Evolutionary conservation across 371 early-diverging fungal genomes (phyloP), one percentile per base, ranked within the genome.

Genomic region (Circinella umbellata): DNA sequence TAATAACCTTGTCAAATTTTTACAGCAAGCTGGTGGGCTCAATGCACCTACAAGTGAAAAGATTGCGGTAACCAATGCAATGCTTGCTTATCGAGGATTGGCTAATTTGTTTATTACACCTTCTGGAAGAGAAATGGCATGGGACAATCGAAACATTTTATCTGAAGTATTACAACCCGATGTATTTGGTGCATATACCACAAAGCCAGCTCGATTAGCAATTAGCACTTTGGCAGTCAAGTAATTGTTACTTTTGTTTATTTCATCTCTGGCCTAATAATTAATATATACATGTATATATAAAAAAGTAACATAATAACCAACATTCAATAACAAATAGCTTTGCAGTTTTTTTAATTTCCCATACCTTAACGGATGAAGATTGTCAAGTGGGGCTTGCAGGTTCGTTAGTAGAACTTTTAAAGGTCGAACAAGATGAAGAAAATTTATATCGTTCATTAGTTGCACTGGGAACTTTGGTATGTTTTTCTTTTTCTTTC

Each of bases 61-160:
- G 74, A 73, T 70, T 0, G 71, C 74, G 34, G 89, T 91, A 60
- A 87, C 88, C 39, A 91, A 90, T 70, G 80, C 84, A 38, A 93
- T 93, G 93, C 80, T 95, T 75, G 82, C 85, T 6, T 71, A 88
- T 36, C 88, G 95, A 38, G 80, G 82, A 8, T 54, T 92, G 36
- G 80, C 86, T 37, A 94, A 95, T 62, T 61, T 86, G 14, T 92
- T 91, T 62, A 80, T 81, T 13, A 75, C 73, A 5, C 69, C 70
- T 0, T 73, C 68, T 20, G 91, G 91, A 11, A 71, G 70, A 34
- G 73, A 76, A 3, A 38, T 79, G 7, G 68, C 86, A 9, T 88
- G 84, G 82, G 63, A 81, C 60, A 72, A 75, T 39, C 64, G 70
- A 10, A 42, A 47, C 0, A 60, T 57, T n/a, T 20, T 79, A 4